phyloP scores from a whole-genome alignment of 148 eudicot genomes.

The Fagopyrum homotropicum region DNA sequence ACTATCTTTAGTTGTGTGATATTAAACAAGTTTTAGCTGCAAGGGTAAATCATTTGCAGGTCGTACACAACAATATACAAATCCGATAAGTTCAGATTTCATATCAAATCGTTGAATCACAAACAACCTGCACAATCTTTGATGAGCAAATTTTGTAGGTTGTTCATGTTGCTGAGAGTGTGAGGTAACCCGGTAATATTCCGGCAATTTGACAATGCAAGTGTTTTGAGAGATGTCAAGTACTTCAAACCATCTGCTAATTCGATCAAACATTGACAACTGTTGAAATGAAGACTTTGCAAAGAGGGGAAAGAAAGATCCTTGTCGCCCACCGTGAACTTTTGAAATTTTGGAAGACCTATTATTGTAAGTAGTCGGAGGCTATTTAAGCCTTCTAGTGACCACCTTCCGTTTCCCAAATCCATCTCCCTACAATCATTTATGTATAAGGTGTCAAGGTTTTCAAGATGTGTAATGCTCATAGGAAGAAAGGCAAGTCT shows the following conservation, averaged over 20 bases:
- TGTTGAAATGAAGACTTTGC: not conserved
- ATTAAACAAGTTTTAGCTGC: too few relatives aligned
- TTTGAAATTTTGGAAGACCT: not conserved
- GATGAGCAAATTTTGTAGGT: not conserved
- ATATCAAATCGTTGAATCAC: too few relatives aligned
- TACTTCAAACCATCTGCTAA: not conserved
- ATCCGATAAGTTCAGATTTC: too few relatives aligned
- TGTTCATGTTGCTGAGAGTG: not conserved
- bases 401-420: not conserved
- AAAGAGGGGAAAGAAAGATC: not conserved
- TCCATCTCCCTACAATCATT: not conserved
- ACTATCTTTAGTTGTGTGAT: too few relatives aligned
- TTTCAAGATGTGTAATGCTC: not conserved
- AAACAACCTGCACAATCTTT: not conserved
- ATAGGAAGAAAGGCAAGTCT: conserved; percentile 1
- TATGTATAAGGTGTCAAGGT: not conserved
- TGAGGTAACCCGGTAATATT: not conserved
- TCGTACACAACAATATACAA: too few relatives aligned
- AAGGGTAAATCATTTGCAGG: too few relatives aligned
- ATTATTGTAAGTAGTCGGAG: not conserved
- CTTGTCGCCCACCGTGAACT: not conserved
- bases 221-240: not conserved
- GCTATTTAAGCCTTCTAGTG: not conserved
- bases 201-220: not conserved
- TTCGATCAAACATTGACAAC: not conserved